phyloP scores from a whole-genome alignment of 108 stramenopile genomes.

The Nitzschia putrida region DNA sequence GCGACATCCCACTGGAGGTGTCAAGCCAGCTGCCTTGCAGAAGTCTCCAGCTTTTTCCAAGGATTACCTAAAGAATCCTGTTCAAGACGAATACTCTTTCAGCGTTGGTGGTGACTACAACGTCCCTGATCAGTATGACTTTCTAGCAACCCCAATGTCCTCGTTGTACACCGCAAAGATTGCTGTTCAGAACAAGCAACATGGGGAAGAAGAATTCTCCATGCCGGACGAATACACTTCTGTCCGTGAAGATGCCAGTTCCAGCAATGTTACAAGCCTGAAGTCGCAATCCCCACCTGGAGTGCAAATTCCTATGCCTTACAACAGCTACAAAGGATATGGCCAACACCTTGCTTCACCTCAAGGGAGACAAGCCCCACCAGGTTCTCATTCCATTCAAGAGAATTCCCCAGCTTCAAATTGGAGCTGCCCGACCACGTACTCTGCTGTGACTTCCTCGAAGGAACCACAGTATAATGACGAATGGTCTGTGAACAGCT shows the following conservation, averaged over 20 bases:
- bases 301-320: background rate
- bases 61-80: slow-evolving; percentile 11
- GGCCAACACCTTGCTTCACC: background rate
- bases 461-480: slow-evolving; percentile 3
- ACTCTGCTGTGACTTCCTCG: slow-evolving; percentile 12
- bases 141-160: slow-evolving; percentile 15
- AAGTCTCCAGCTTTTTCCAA: slow-evolving; percentile 34
- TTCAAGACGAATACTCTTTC: slow-evolving; percentile 15
- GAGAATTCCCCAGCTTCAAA: background rate
- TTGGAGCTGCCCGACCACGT: slow-evolving; percentile 2
- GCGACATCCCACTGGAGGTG: slow-evolving; percentile 24
- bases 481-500: slow-evolving; percentile 37
- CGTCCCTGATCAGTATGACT: slow-evolving; percentile 30
- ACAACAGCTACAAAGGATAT: slow-evolving; percentile 1
- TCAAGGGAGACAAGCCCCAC: background rate
- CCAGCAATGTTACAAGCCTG: background rate
- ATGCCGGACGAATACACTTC: slow-evolving; percentile 33
- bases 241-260: slow-evolving; percentile 8
- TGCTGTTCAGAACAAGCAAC: background rate
- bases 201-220: slow-evolving; percentile 20
- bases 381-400: background rate
- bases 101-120: slow-evolving; percentile 31
- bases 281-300: background rate
- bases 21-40: slow-evolving; percentile 29
- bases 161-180: background rate